Percentiles rank a stretch among this genome's conserved stretches.
phyloP scores from a whole-genome alignment of 306 rosid species.

The Rosa persica region DNA sequence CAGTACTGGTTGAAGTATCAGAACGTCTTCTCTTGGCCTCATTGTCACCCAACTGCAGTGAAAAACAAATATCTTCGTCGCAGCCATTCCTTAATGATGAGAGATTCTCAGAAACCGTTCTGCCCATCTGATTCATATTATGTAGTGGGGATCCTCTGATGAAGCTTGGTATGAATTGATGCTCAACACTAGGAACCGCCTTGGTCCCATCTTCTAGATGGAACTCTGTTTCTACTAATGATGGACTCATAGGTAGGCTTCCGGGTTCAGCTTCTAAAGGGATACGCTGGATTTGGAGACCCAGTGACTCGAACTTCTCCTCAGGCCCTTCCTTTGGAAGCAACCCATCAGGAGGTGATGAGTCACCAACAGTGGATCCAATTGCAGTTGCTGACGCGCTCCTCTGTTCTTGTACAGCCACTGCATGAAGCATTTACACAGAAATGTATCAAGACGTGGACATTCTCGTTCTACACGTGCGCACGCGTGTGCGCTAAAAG shows the following conservation, averaged over 20 bases:
- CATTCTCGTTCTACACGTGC: neutral
- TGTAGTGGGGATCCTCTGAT: conserved; percentile 63
- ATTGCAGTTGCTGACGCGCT: conserved; percentile 78
- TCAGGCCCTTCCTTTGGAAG: conserved; percentile 65
- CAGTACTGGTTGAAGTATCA: conserved; percentile 67
- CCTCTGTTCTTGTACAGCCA: conserved; percentile 92
- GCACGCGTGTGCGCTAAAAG: neutral
- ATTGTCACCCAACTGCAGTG: conserved; percentile 87
- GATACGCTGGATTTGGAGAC: conserved; percentile 83
- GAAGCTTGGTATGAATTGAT: conserved; percentile 91
- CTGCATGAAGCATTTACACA: conserved; percentile 38
- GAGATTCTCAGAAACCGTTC: conserved; percentile 61
- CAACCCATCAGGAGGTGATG: conserved; percentile 72
- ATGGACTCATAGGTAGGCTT: conserved; percentile 49
- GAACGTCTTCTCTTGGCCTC: conserved; percentile 93
- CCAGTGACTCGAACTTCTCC: conserved; percentile 80
- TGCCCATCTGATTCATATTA: conserved; percentile 42
- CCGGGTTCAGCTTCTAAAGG: conserved; percentile 63
- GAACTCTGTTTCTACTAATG: conserved; percentile 61
- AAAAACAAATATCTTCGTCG: conserved; percentile 75
- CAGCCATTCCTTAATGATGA: conserved; percentile 64
- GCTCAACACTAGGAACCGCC: conserved; percentile 74
- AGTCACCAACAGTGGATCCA: conserved; percentile 83
- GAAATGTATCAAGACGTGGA: neutral
- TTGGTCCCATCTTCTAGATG: conserved; percentile 68